Conservation (phyloP, 805 yeast genomes). For the Ogataea paraovalis region DNA sequence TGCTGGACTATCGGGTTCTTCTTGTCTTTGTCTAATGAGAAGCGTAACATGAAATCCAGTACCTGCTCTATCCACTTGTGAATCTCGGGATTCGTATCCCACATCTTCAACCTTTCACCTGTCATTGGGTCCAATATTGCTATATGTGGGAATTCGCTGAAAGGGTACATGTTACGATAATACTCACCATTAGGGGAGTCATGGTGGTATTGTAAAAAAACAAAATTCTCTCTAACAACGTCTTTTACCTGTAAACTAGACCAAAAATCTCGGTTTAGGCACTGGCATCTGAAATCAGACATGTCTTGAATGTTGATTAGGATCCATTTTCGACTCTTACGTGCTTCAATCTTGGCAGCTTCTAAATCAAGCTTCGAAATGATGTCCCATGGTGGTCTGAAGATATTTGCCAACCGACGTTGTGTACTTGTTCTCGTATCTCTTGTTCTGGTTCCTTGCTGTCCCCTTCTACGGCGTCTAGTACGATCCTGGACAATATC, state of each 20-base stretch:
- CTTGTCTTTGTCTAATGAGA: conserved; percentile 59
- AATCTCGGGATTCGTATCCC: conserved; percentile 67
- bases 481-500: conserved; percentile 33
- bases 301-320: conserved; percentile 84
- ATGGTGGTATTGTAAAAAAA: conserved; percentile 80
- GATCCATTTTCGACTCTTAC: conserved; percentile 69
- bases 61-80: conserved; percentile 64
- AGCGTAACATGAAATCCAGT: conserved; percentile 60
- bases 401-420: conserved; percentile 72
- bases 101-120: conserved; percentile 78
- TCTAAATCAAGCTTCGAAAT: conserved; percentile 69
- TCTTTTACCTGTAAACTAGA: conserved; percentile 61
- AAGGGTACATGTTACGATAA: conserved; percentile 70
- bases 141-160: conserved; percentile 75
- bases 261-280: conserved; percentile 92
- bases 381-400: conserved; percentile 91
- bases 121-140: conserved; percentile 93
- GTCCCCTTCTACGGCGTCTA: conserved; percentile 20
- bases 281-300: conserved; percentile 83
- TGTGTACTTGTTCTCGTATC: conserved; percentile 40
- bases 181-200: conserved; percentile 72
- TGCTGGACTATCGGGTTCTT: conserved; percentile 65
- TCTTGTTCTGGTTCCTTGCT: conserved; percentile 28
- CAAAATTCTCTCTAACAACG: conserved; percentile 60
- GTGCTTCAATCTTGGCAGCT: conserved; percentile 66